Evolutionary conservation across 2,329 filamentous ascomycete species (phyloP), one percentile per base, ranked within the genome.

Genomic region (Alternaria brassicae): DNA sequence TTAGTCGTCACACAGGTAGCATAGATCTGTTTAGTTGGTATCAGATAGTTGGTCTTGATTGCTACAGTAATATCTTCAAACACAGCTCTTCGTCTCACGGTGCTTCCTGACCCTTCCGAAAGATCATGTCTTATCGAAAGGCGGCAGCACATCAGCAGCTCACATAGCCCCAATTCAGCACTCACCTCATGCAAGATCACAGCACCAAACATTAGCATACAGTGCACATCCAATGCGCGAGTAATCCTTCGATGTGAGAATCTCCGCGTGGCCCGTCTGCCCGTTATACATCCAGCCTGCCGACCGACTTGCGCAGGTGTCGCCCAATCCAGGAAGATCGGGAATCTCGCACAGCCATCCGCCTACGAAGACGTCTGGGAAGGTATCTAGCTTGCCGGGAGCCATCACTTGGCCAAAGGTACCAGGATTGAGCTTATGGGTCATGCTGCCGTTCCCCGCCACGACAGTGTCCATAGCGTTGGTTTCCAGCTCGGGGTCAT

Each of bases 271-370:
- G n/a, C 54, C 61, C 10, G 58, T 53, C 30, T 61, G 47, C 7
- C 39, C 37, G 13, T 42, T 45, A 36, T 63, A 53, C 28, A 15
- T 34, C 32, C 32, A 34, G 32, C 32, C 32, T 34, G 13, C 32
- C 32, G 32, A 34, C 32, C 15, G n/a, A 27, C 61, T 42, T 52
- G 34, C 39, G 48, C 62, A 62, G 28, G 52, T 41, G 32, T 42
- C 55, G 34, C 48, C 48, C 32, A 63, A 27, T 8, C 57, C 62
- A 13, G 51, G 32, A 30, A 58, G 28, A 40, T 41, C 21, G 25
- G 60, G 60, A 4, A 37, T 32, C 52, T 65, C 62, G 57, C 62
- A 65, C 3, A 65, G 60, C 62, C 62, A 65, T 17, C 56, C 62
- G 32, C 62, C 62, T 25, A 63, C 57, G 39, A 62, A 63, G 47